phyloP scores from a whole-genome alignment of 208 protist genomes.

The Wallacemonas collosoma region DNA sequence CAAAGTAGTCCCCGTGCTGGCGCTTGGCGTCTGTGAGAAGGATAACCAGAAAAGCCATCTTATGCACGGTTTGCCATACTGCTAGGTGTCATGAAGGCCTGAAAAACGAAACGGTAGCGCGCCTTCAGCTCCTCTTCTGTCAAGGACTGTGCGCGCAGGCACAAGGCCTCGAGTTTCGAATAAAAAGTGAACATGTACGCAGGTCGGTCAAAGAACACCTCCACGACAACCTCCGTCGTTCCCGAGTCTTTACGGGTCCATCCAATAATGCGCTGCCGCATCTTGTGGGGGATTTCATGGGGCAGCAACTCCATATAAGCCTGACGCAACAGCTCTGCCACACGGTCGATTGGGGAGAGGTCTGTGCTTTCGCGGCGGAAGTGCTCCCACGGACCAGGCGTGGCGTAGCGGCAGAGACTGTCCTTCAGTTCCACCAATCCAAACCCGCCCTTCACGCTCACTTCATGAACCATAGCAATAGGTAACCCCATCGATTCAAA shows the following conservation, averaged over 20 bases:
- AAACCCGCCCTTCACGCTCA: slow-evolving; percentile 82
- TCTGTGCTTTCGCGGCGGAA: slow-evolving; percentile 71
- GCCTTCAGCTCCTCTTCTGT: slow-evolving; percentile 61
- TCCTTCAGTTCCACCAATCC: slow-evolving; percentile 92
- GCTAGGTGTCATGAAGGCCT: slow-evolving; percentile 84
- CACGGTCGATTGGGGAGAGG: slow-evolving; percentile 66
- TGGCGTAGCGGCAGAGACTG: slow-evolving; percentile 75
- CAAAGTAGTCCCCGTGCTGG: no score
- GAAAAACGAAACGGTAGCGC: slow-evolving; percentile 85
- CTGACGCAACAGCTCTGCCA: slow-evolving; percentile 81
- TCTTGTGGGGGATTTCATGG: slow-evolving; percentile 85
- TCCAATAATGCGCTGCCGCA: slow-evolving; percentile 84
- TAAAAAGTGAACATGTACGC: slow-evolving; percentile 93
- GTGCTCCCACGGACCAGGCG: slow-evolving; percentile 72
- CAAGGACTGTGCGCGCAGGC: slow-evolving; percentile 65
- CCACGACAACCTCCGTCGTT: slow-evolving; percentile 87
- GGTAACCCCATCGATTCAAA: slow-evolving; percentile 78
- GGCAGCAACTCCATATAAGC: slow-evolving; percentile 83
- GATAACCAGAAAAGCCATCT: not conserved
- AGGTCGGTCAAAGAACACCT: slow-evolving; percentile 88
- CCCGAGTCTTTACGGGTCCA: slow-evolving; percentile 85
- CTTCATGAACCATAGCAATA: slow-evolving; percentile 65
- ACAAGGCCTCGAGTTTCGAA: slow-evolving; percentile 83
- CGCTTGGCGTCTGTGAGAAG: no score
- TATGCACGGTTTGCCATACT: slow-evolving; percentile 43